Evolutionary conservation across 306 rosid species (phyloP), one percentile per base, ranked within the genome.

Genomic region (Prunus padus): DNA sequence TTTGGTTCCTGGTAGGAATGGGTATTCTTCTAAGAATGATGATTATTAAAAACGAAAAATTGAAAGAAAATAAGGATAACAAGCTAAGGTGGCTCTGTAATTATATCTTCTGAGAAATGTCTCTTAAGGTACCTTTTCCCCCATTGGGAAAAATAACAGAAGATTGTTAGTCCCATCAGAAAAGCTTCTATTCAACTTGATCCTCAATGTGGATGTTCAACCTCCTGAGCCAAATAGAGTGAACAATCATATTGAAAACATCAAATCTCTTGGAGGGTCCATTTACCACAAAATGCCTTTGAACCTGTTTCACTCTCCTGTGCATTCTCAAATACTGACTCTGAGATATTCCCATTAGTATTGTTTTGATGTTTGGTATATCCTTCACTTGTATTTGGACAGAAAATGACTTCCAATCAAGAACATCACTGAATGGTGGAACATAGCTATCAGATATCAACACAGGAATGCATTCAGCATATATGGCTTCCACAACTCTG

Each of bases 391-490:
- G 16, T 72, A 85, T 67, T 74, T 76, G 71, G 30, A 85, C 81
- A 3, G 82, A 75, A 80, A 85, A 85, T 8, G 81, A 76, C 50
- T 69, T 77, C 89, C 89, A 85, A 16, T 82, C 59, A 22, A 82
- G 72, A 51, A 85, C 86, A 77, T 85, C 86, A 30, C 84, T 82
- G 76, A 85, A 85, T 6, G 88, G 88, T 10, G 88, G 86, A 25
- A 79, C 77, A 20, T 79, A 85, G 46, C 77, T 54, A 3, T 82
- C 84, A 0, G 88, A 85, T 47, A 85, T 85, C 76, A 85, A 25
- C 57, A 85, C 84, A 8, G 80, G 88, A 40, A 85, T 80, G 40
- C 86, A 82, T 33, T 82, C 86, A 16, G 86, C 84, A 6, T 85
- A 82, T 40, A 85, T 85, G 72, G 89, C 89, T 37, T 85, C 89